A percentile compares a stretch with the other conserved stretches of the same genome.
Evolutionary conservation across 2,329 filamentous ascomycete species (phyloP).

Genomic region (Karstenula rhodostoma): DNA sequence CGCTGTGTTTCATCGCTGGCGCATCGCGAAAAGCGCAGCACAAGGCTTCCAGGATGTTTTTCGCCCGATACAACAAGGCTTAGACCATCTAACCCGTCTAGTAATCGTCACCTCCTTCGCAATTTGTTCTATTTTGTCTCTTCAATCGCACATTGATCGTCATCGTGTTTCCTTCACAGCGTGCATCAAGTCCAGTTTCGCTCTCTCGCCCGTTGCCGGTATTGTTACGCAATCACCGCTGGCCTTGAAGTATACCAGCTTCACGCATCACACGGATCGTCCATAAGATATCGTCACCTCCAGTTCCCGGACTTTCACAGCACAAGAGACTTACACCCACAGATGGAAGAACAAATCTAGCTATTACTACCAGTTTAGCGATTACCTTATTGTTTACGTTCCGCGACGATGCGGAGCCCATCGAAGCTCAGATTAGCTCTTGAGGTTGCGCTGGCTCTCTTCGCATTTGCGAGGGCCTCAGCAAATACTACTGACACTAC

Average conservation of each 20-base stretch:
- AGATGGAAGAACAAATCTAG: background rate
- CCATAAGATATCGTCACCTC: background rate
- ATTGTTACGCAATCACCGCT: background rate
- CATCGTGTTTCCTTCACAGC: background rate
- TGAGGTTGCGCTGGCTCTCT: background rate
- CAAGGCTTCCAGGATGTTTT: background rate
- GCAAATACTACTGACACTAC: constrained; percentile 7
- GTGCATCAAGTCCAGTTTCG: background rate
- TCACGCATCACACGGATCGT: background rate
- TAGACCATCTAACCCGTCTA: background rate
- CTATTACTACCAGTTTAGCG: background rate
- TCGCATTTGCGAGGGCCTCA: constrained; percentile 18
- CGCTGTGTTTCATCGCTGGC: constrained; percentile 8
- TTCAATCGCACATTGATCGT: background rate
- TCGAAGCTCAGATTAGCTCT: background rate
- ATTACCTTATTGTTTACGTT: background rate
- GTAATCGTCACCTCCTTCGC: background rate
- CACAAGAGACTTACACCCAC: background rate
- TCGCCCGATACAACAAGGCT: constrained; percentile 2
- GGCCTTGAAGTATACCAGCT: background rate
- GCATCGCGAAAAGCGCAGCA: constrained; percentile 10
- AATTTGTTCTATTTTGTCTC: background rate
- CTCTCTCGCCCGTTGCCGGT: background rate
- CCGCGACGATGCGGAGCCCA: background rate
- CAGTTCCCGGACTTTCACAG: background rate